Base-by-base conservation (phyloP, 2,329 filamentous ascomycete genomes). In the Ceratocystis cubensis region DNA sequence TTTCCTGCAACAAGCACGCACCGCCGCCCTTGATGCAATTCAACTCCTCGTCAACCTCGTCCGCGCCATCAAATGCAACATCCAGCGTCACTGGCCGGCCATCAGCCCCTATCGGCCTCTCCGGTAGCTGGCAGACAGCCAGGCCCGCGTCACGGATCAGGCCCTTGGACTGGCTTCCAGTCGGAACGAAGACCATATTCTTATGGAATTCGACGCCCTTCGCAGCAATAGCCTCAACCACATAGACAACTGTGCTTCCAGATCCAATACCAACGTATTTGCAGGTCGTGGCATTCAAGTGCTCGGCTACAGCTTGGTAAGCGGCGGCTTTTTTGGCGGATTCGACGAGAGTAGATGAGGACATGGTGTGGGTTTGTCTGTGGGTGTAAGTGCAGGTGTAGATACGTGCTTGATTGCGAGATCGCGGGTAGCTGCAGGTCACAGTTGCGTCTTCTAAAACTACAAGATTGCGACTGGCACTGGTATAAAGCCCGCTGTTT, bases 1-100 rank as follows among this genome's bases (percentile, higher is more conserved):
- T 99, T 78, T 99, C 94, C 76, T 97, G 94, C 79, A 96, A 96
- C 66, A 97, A 78, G 76, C 94, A 99, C n/a, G 91, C 94, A 67
- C 94, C 94, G 63, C 94, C 94, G 65, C 94, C 94, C 79, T 97
- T 97, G 79, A 99, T 97, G 74, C 93, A 91, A 77, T 97, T 99
- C 68, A 99, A 78, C 64, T 95, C 89, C 61, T 90, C 86, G 74
- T 99, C 94, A 41, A 99, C 91, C 79, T 99, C 94, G 75, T 99
- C 94, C 3, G 94, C 94, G 65, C 94, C 94, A 73, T 99, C 94
- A 74, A 99, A 99, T 63, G 89, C 89, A 20, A 97, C 88, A 72
- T 97, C 93, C 33, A 99, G 82, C 59, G 77, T 75, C n/a, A 79
- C 75, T 44, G 78, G 76, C 67, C 71, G 72, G 70, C 76, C 77